phyloP scores from a whole-genome alignment of 192 early-diverging fungal genomes.

The Linderina pennispora region DNA sequence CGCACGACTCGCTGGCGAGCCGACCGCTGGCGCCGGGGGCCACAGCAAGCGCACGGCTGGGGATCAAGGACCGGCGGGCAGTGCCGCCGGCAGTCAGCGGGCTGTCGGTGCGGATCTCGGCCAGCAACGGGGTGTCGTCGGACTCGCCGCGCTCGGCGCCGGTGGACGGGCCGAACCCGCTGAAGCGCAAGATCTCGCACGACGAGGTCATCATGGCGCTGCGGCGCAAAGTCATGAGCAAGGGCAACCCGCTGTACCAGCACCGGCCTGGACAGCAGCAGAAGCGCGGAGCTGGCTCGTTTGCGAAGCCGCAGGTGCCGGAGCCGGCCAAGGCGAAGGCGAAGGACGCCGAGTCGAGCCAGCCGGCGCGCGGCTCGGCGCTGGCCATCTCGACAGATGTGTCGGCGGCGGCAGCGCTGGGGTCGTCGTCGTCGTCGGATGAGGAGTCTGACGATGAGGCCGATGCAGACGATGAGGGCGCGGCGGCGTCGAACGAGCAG shows the following conservation, averaged over 20 bases:
- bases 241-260: constrained; percentile 8
- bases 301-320: too few relatives aligned
- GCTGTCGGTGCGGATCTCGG: constrained; percentile 27
- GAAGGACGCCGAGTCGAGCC: too few relatives aligned
- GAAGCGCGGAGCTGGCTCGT: background rate
- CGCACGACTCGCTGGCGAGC: background rate
- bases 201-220: constrained; percentile 47
- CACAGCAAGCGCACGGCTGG: constrained; percentile 1
- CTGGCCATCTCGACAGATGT: too few relatives aligned
- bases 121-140: constrained; percentile 1
- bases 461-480: too few relatives aligned
- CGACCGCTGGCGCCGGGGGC: background rate
- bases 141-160: constrained; percentile 39
- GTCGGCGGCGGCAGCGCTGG: too few relatives aligned
- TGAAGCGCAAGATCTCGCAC: constrained; percentile 41
- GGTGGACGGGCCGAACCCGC: constrained; percentile 30
- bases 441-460: too few relatives aligned
- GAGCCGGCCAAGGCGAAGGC: too few relatives aligned
- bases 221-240: constrained; percentile 47
- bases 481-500: too few relatives aligned
- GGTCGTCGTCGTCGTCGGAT: too few relatives aligned
- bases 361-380: too few relatives aligned
- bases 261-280: background rate
- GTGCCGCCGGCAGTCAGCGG: constrained; percentile 39
- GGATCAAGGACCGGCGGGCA: constrained; percentile 10